Evolutionary conservation across 2,329 filamentous ascomycete genomes (phyloP), one percentile per base, ranked within the genome.

Genomic region (Dactylellina cionopaga): DNA sequence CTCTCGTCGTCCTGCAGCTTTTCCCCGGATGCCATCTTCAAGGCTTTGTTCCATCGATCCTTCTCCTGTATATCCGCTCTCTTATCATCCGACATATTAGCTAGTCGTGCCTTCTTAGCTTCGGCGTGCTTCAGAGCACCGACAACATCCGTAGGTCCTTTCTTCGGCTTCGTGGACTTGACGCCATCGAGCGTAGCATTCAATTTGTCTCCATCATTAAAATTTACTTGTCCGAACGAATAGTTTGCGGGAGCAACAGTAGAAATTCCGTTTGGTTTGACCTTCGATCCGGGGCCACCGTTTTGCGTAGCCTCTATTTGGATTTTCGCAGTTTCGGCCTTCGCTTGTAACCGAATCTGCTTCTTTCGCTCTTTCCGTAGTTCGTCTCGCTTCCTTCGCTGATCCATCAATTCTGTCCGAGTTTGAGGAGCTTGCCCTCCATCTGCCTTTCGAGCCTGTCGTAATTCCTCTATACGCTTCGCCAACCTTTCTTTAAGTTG

Each of bases 11-110:
- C 92, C 71, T 88, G 88, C 31, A 97, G 89, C 79, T 92, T 91
- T 79, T 96, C 93, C 51, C 95, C 95, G 80, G 96, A 91, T 1
- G 90, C 92, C 22, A 90, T 88, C 81, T 92, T 92, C 81, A 94
- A 90, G 1, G 95, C 95, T 49, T 91, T 94, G 69, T 97, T 84
- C 95, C 95, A 99, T 66, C 89, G 84, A 78, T 99, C 94, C 83
- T 98, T 98, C 81, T 97, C 92, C 72, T 92, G 88, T 44, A 98
- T 89, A 70, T 96, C 91, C 74, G 89, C 89, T 63, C 90, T 90
- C 82, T 96, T 96, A 75, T 88, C 86, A 0, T 89, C 87, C 77
- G 94, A 90, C 78, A 96, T 86, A 25, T 83, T 86, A 44, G 88
- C 86, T 27, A 98, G 83, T 25, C 92, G 89, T 77, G 89, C 88